A percentile compares a stretch with the other conserved stretches of the same genome.
phyloP scores from a whole-genome alignment of 139 green algal genomes.

The Closterium sp. region DNA sequence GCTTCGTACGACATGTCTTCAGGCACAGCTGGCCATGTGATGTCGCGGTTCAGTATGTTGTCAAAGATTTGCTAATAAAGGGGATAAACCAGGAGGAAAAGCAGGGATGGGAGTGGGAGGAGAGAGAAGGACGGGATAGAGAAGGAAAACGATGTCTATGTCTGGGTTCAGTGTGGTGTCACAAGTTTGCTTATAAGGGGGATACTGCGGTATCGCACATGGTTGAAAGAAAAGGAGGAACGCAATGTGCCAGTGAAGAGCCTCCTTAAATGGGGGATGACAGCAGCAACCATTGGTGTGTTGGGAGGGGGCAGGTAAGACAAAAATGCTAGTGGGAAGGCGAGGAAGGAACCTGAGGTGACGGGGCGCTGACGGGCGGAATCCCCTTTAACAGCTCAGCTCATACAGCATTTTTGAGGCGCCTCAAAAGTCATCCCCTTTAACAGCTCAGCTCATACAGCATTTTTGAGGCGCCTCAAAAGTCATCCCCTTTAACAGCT shows the following conservation, averaged over 20 bases:
- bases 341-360: not conserved
- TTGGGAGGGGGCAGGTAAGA: not conserved
- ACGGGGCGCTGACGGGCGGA: too few species aligned
- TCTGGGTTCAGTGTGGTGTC: not conserved
- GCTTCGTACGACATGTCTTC: conserved; percentile 67
- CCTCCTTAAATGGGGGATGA: too few species aligned
- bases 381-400: too few species aligned
- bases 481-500: too few species aligned
- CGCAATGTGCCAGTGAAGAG: too few species aligned
- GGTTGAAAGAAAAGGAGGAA: not conserved
- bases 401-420: too few species aligned
- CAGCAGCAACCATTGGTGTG: too few species aligned
- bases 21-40: conserved; percentile 58
- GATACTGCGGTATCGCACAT: not conserved
- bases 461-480: too few species aligned
- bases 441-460: too few species aligned
- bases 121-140: not conserved
- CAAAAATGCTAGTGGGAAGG: not conserved
- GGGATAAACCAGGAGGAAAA: not conserved
- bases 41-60: conserved; percentile 75
- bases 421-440: too few species aligned
- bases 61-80: conserved; percentile 71
- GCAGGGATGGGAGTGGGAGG: not conserved
- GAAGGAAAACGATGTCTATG: too few species aligned
- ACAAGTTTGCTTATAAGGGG: not conserved